Base-by-base conservation (phyloP, 768 basidiomycete genomes). In the Mycena indigotica region DNA sequence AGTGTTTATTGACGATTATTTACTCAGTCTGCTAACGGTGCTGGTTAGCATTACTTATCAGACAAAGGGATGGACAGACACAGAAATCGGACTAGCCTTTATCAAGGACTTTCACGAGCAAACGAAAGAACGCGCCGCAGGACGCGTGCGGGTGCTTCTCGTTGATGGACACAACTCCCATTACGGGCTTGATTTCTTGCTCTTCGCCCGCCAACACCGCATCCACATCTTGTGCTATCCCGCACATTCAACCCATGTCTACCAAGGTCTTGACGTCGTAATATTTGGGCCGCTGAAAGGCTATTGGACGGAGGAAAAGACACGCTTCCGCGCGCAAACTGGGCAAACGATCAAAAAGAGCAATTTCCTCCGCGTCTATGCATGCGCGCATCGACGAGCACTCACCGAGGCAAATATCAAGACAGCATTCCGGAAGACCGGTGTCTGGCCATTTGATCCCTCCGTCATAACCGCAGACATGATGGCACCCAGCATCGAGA, bases 131-230 rank as follows among this genome's bases (percentile, higher is more conserved):
- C 77, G 79, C 54, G 72, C 71, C 4, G 55, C 52, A 6, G 72
- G 73, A 6, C 48, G 57, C 3, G 53, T 64, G 3, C 56, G 66
- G 0, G 57, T 77, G 0, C 74, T 82, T 13, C 56, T 77, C n/a
- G 68, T 83, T 13, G 78, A 83, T 69, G 76, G 81, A 0, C 81
- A 83, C 55, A 72, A 68, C 52, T 80, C 76, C 0, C 80, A 82
- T 53, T 76, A 72, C 53, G 75, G 70, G 8, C 40, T 49, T 5
- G 68, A 54, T 17, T 78, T 80, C 53, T 70, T 83, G 12, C 50
- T 68, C 13, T 75, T 75, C 65, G 75, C 78, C 0, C 54, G 62
- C 1, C 45, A 64, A 2, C 51, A 77, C 58, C 65, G 71, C 2
- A 80, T 82, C 26, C 57, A 69, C 17, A 60, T 82, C 4, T 55